Percentiles rank a stretch among this genome's conserved stretches.
These are phyloP conservation scores for Ilyonectria mors-panacis DNA, from an alignment of 2,329 filamentous ascomycete species.

Conservation along the genomic window DNA sequence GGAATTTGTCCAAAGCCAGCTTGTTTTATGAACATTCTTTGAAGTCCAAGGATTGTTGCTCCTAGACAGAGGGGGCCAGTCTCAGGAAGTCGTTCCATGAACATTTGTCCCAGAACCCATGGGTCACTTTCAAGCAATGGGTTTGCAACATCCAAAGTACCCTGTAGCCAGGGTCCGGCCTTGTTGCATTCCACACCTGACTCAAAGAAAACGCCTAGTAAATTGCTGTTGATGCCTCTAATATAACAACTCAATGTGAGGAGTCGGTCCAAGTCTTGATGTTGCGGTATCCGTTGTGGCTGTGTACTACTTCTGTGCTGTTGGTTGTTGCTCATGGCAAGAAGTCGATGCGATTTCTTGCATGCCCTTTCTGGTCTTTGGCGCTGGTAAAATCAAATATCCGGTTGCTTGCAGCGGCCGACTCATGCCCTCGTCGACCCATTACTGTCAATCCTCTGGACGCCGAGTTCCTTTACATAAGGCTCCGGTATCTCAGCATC, in stretches of 20 bases:
- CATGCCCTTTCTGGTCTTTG: neutral
- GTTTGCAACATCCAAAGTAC: neutral
- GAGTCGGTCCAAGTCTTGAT: conserved; percentile 6
- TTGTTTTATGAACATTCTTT: neutral
- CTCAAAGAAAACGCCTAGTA: neutral
- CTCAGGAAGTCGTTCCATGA: conserved; percentile 6
- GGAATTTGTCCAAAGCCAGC: neutral
- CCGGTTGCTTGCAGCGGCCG: neutral
- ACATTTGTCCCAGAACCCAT: conserved; percentile 12
- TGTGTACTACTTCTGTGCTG: too few relatives aligned
- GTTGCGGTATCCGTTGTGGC: neutral
- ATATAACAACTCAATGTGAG: conserved; percentile 8
- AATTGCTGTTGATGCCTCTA: neutral
- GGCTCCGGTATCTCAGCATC: too few relatives aligned
- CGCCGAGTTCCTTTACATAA: too few relatives aligned
- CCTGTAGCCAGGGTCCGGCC: conserved; percentile 7
- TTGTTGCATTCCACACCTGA: conserved; percentile 8
- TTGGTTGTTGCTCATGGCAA: too few relatives aligned
- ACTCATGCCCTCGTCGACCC: too few relatives aligned
- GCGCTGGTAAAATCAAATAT: neutral
- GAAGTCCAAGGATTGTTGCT: neutral
- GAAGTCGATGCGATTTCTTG: neutral
- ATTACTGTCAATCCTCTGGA: too few relatives aligned
- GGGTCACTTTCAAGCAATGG: conserved; percentile 1
- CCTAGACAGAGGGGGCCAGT: conserved; percentile 1